Evolutionary conservation across 1,284 basidiomycete species (phyloP), one percentile per base, ranked within the genome.

Genomic region (Trichosporon sp.): DNA sequence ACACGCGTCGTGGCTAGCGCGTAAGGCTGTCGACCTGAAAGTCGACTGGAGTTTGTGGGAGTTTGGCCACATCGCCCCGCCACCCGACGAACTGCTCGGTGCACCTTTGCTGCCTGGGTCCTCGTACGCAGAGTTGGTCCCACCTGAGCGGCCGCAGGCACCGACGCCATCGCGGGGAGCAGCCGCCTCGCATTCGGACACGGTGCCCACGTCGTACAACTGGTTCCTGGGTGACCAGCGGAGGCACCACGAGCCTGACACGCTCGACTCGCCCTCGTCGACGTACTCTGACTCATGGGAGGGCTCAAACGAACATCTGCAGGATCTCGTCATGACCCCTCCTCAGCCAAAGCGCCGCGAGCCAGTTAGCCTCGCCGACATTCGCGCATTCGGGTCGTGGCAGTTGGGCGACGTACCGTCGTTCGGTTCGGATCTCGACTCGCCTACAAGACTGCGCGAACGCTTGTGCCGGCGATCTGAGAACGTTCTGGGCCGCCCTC

Each of bases 31-130:
- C 19, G 73, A 70, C 43, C 59, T 37, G 21, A 21, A 26, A 11
- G 68, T 74, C 48, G 51, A 71, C 56, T 74, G 73, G 73, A 51
- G 37, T 12, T 26, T 26, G 21, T 74, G 73, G 73, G 64, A 69
- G 63, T 69, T 71, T 8, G 64, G 38, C 56, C 68, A 71, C 54
- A 59, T 74, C 16, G 73, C 70, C 0, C 54, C 54, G 68, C 19
- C 68, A 0, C 71, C 71, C 0, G 4, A 51, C 16, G 38, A 70
- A 51, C 68, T 72, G 19, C 61, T 72, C 40, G 66, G 68, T 10
- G 59, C 16, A 6, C 51, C 19, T 7, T 19, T 54, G 5, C 51
- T 54, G 19, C 51, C 51, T 6, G 6, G 32, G 7, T 4, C 11
- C 32, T 32, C 59, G 1, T 14, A 63, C 35, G 31, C 7, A 12